These are phyloP conservation scores for Trichosporon ovoides DNA, from an alignment of 1,284 basidiomycete species.

Conservation along the genomic window DNA sequence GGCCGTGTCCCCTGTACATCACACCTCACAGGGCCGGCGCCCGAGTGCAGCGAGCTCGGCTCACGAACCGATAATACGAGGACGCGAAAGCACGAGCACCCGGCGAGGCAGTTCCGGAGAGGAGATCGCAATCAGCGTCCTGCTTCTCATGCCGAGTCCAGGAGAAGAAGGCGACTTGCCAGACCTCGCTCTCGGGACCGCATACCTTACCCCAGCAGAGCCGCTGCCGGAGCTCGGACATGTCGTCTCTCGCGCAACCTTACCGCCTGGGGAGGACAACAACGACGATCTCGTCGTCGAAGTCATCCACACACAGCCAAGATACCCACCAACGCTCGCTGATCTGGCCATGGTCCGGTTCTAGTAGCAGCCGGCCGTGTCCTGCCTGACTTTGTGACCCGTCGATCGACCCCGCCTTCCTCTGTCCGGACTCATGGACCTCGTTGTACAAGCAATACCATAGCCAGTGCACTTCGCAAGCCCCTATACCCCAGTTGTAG, in stretches of 20 bases:
- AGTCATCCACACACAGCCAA: background rate
- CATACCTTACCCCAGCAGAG: background rate
- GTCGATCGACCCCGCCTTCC: too few species aligned
- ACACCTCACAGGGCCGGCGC: background rate
- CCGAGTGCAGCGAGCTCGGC: too few species aligned
- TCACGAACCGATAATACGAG: too few species aligned
- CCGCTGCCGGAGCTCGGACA: background rate
- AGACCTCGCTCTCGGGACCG: conserved; percentile 16
- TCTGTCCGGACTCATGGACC: too few species aligned
- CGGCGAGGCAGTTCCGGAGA: background rate
- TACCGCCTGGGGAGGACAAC: background rate
- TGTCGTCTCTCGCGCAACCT: background rate
- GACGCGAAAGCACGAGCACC: too few species aligned
- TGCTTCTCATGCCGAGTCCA: conserved; percentile 12
- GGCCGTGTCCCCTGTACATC: background rate
- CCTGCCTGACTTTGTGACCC: too few species aligned
- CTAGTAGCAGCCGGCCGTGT: background rate
- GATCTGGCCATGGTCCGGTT: conserved; percentile 2
- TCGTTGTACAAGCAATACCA: too few species aligned
- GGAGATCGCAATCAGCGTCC: conserved; percentile 10
- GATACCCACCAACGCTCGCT: background rate
- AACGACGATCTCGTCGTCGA: conserved; percentile 5
- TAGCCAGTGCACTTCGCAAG: too few species aligned
- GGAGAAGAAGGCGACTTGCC: conserved; percentile 9
- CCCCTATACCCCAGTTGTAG: too few species aligned